These are phyloP conservation scores for Boletus patriciae DNA, from an alignment of 768 basidiomycete genomes.

Conservation along the genomic window DNA sequence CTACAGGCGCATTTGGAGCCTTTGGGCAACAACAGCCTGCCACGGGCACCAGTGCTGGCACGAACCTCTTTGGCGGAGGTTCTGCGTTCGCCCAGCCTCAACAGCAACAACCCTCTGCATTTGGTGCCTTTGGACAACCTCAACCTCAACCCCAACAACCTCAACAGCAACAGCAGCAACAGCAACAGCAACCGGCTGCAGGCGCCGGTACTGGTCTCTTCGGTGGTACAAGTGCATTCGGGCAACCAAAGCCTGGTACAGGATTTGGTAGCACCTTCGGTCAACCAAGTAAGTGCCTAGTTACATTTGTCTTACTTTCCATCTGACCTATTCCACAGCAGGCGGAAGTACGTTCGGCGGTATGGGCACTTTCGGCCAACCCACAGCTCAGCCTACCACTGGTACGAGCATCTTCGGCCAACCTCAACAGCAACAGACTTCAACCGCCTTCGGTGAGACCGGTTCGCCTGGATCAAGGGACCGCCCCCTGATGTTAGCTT, in stretches of 20 bases:
- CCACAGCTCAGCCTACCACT: constrained; percentile 23
- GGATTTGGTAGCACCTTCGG: constrained; percentile 31
- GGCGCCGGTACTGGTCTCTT: constrained; percentile 34
- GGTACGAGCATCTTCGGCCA: constrained; percentile 37
- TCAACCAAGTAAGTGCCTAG: constrained; percentile 22
- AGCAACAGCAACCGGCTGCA: constrained; percentile 39
- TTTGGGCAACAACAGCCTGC: constrained; percentile 40
- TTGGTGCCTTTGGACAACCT: constrained; percentile 53
- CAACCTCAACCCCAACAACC: constrained; percentile 15
- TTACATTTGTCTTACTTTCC: background rate
- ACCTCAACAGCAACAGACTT: constrained; percentile 36
- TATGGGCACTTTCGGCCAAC: constrained; percentile 31
- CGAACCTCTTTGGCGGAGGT: constrained; percentile 45
- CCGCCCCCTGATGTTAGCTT: background rate
- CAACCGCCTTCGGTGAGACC: constrained; percentile 43
- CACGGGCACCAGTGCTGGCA: constrained; percentile 29
- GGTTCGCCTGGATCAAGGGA: constrained; percentile 21
- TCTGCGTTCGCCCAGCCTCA: constrained; percentile 41
- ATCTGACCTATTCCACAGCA: constrained; percentile 8
- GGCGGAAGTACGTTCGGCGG: constrained; percentile 26
- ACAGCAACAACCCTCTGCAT: constrained; percentile 39
- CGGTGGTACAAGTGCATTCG: constrained; percentile 33
- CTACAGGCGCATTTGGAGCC: constrained; percentile 31
- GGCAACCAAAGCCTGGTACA: constrained; percentile 34
- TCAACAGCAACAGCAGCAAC: constrained; percentile 13